Conservation (phyloP, 305 asterid genomes). For the Fraxinus xanthoxyloides region DNA sequence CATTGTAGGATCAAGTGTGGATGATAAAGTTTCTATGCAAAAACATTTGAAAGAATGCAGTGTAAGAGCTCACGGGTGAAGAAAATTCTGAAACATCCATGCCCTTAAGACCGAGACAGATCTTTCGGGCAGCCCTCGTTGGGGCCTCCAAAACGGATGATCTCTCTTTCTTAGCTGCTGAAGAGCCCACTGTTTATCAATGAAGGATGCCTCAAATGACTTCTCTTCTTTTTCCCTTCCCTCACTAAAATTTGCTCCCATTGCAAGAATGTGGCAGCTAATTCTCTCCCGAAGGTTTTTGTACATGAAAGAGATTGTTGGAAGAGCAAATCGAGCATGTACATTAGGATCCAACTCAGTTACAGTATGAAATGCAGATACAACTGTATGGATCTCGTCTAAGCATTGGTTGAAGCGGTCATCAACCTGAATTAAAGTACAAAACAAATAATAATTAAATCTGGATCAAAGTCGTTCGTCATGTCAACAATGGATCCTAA, state of each 20-base stretch:
- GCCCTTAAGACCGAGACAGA: conserved; percentile 91
- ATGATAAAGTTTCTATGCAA: neutral
- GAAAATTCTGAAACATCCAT: conserved; percentile 96
- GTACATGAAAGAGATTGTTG: conserved; percentile 56
- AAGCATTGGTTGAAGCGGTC: conserved; percentile 72
- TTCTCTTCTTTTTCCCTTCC: conserved; percentile 34
- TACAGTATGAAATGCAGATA: conserved; percentile 78
- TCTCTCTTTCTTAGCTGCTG: conserved; percentile 78
- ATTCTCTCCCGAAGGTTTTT: conserved; percentile 68
- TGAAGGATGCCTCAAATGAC: conserved; percentile 49
- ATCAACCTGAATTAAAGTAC: conserved; percentile 55
- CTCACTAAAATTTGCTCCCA: conserved; percentile 40
- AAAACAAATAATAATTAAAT: neutral
- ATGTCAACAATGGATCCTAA: neutral
- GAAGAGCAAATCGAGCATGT: conserved; percentile 79
- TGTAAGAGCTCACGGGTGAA: conserved; percentile 71
- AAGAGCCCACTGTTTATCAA: conserved; percentile 78
- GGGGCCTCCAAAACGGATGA: conserved; percentile 85
- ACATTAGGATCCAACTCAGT: conserved; percentile 70
- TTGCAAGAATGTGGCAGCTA: conserved; percentile 61
- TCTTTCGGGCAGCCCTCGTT: conserved; percentile 86
- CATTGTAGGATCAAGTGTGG: neutral
- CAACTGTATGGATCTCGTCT: conserved; percentile 74
- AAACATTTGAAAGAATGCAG: neutral
- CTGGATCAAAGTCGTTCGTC: neutral